Evolutionary conservation across 2,329 filamentous ascomycete species (phyloP).

Genomic region (Beauveria caledonica): DNA sequence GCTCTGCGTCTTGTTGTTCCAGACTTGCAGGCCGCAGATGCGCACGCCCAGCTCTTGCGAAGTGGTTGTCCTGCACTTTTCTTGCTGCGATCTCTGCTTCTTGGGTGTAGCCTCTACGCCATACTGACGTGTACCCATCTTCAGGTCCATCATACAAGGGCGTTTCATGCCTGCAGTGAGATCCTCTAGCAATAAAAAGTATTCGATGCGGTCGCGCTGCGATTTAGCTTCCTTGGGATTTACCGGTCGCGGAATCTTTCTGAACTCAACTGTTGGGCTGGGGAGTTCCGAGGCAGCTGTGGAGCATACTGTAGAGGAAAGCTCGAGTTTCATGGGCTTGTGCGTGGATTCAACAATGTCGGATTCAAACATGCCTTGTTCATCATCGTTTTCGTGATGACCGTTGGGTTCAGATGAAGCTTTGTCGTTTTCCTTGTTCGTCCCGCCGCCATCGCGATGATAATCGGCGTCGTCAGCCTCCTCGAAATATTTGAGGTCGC

Average conservation of each 20-base stretch:
- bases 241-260: constrained; percentile 49
- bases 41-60: constrained; percentile 86
- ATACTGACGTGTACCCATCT: constrained; percentile 98
- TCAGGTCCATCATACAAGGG: constrained; percentile 93
- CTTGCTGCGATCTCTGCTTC: constrained; percentile 85
- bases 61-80: constrained; percentile 88
- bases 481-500: constrained; percentile 84
- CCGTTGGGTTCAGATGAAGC: neutral
- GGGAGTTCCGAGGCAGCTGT: constrained; percentile 27
- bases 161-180: constrained; percentile 93
- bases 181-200: constrained; percentile 89
- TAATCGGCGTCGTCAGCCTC: constrained; percentile 76
- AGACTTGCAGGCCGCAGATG: constrained; percentile 92
- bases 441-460: constrained; percentile 1
- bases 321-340: constrained; percentile 8
- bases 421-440: neutral
- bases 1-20: constrained; percentile 74
- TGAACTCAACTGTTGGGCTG: constrained; percentile 28
- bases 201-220: constrained; percentile 65
- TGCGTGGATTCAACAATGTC: constrained; percentile 2
- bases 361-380: constrained; percentile 14
- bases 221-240: constrained; percentile 72
- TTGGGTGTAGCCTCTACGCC: constrained; percentile 85
- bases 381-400: constrained; percentile 50
- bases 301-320: constrained; percentile 25